Conservation (phyloP, 78 protist species). For the Dictyostelium brefeldianum region DNA sequence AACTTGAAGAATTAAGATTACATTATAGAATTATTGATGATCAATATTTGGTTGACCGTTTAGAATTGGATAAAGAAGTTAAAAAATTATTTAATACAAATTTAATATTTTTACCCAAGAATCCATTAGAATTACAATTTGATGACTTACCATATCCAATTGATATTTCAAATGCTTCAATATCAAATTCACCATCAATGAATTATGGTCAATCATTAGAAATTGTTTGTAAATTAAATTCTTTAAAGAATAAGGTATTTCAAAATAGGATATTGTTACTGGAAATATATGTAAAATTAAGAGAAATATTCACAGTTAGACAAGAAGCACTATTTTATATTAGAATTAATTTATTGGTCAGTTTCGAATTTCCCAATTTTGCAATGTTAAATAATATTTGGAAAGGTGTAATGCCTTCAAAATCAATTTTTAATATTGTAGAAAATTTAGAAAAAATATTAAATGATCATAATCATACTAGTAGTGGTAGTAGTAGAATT, state of each 20-base stretch:
- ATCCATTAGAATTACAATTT: neutral
- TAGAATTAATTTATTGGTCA: constrained; percentile 9
- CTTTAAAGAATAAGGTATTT: constrained; percentile 33
- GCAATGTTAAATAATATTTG: constrained; percentile 55
- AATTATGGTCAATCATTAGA: constrained; percentile 23
- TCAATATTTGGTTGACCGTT: neutral
- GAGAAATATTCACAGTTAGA: constrained; percentile 12
- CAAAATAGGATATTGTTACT: neutral
- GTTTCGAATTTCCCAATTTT: constrained; percentile 33
- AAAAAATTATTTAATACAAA: constrained; percentile 44
- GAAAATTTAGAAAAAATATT: too few species aligned
- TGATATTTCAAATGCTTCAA: neutral
- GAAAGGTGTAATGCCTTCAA: constrained; percentile 27
- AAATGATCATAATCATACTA: too few species aligned
- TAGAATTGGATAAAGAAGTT: constrained; percentile 41
- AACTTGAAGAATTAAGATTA: constrained; percentile 35
- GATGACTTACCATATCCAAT: neutral
- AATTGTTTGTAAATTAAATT: constrained; percentile 42
- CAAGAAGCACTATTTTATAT: constrained; percentile 64
- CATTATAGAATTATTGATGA: neutral
- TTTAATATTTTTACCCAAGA: constrained; percentile 20
- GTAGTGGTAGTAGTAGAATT: too few species aligned
- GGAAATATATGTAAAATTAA: constrained; percentile 23
- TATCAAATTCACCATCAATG: neutral
- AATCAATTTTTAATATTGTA: neutral